Evolutionary conservation across 768 basidiomycete genomes (phyloP).

Genomic region (Calvatia gigantea): DNA sequence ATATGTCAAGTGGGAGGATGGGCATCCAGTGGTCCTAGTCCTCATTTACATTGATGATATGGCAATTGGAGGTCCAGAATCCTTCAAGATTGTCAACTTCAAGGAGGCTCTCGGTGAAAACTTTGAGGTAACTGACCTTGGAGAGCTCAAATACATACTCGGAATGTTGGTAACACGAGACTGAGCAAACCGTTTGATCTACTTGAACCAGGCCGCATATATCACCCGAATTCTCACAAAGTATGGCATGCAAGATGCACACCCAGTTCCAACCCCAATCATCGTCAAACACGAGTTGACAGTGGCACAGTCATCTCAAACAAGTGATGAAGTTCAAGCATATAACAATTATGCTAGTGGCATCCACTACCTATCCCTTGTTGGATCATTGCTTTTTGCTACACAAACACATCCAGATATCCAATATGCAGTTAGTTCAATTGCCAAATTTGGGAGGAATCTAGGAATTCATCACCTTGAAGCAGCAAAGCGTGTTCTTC

Average conservation of each 20-base stretch:
- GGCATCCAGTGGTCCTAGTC: constrained; percentile 3
- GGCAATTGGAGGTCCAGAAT: constrained; percentile 7
- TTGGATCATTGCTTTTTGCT: constrained; percentile 33
- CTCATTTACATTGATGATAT: constrained; percentile 17
- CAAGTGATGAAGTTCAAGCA: neutral
- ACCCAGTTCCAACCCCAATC: constrained; percentile 22
- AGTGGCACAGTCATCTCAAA: neutral
- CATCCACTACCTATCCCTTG: constrained; percentile 11
- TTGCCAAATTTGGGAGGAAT: constrained; percentile 30
- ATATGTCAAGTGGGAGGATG: constrained; percentile 11
- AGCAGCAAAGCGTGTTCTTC: constrained; percentile 34
- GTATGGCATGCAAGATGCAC: constrained; percentile 19
- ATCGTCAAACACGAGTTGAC: constrained; percentile 22
- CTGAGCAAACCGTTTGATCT: constrained; percentile 15
- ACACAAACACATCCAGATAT: constrained; percentile 36
- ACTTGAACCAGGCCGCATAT: constrained; percentile 26
- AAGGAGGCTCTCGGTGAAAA: constrained; percentile 18
- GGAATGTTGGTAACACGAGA: constrained; percentile 28
- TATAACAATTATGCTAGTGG: neutral
- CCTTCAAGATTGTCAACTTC: constrained; percentile 15
- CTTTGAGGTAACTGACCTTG: constrained; percentile 28
- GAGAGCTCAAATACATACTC: constrained; percentile 25
- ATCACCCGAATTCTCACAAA: constrained; percentile 23
- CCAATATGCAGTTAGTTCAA: constrained; percentile 26
- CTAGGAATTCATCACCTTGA: constrained; percentile 32